phyloP scores from a whole-genome alignment of 805 yeast genomes.

The Ogataea henricii region DNA sequence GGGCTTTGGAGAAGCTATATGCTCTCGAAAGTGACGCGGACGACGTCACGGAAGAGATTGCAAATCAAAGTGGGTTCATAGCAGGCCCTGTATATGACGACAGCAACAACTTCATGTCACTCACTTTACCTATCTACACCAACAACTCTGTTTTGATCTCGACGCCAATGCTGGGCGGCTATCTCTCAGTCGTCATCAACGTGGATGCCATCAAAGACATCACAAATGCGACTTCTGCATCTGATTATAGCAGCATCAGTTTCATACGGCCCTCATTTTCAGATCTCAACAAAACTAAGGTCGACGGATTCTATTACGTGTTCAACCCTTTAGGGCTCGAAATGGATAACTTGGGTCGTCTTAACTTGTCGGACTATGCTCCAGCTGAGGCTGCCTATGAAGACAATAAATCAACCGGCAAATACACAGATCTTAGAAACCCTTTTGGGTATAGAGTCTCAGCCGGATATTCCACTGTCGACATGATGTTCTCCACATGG shows the following conservation, averaged over 20 bases:
- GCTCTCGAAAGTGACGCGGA: conserved; percentile 21
- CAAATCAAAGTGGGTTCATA: conserved; percentile 48
- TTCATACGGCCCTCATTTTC: conserved; percentile 28
- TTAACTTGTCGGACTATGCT: conserved; percentile 15
- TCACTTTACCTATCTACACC: conserved; percentile 75
- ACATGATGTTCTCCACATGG: conserved; percentile 57
- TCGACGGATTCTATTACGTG: conserved; percentile 42
- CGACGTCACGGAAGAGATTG: conserved; percentile 45
- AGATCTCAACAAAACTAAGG: conserved; percentile 24
- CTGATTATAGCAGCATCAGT: conserved; percentile 36
- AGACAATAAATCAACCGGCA: conserved; percentile 40
- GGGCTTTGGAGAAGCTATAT: conserved; percentile 45
- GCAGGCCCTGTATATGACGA: conserved; percentile 65
- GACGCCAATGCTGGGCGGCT: conserved; percentile 68
- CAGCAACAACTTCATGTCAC: conserved; percentile 58
- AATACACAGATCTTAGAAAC: conserved; percentile 38
- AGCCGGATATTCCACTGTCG: conserved; percentile 54
- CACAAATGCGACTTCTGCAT: conserved; percentile 42
- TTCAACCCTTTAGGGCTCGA: conserved; percentile 37
- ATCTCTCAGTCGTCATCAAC: conserved; percentile 57
- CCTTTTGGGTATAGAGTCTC: conserved; percentile 47
- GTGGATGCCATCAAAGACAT: conserved; percentile 46
- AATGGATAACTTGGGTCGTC: conserved; percentile 4
- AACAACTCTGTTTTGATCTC: conserved; percentile 67
- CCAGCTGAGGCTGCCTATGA: conserved; percentile 29